Conservation (phyloP, 495 filamentous ascomycete species). For the Tuber umbilicatum region DNA sequence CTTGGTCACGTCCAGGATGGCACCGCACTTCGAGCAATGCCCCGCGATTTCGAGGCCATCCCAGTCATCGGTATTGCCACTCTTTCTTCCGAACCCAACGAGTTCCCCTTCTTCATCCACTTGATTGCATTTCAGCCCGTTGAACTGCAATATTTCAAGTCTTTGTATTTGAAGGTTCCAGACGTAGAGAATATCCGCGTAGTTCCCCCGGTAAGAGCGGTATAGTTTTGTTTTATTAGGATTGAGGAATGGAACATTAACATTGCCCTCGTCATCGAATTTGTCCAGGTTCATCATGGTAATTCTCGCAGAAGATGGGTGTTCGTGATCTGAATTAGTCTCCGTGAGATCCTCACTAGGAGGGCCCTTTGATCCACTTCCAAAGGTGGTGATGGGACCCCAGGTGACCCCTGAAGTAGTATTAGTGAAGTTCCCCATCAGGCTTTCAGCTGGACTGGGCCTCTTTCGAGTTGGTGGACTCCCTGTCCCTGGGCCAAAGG, state of each 20-base stretch:
- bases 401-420: slow-evolving; percentile 56
- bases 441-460: slow-evolving; percentile 60
- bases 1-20: slow-evolving; percentile 45
- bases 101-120: slow-evolving; percentile 35
- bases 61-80: slow-evolving; percentile 43
- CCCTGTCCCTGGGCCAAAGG: slow-evolving; percentile 44
- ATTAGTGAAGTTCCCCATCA: slow-evolving; percentile 53
- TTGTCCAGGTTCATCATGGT: slow-evolving; percentile 66
- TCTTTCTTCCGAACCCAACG: slow-evolving; percentile 46
- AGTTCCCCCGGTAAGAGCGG: slow-evolving; percentile 64
- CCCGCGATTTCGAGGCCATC: slow-evolving; percentile 56
- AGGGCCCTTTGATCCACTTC: slow-evolving; percentile 46
- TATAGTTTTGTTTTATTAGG: slow-evolving; percentile 55
- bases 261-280: slow-evolving; percentile 71
- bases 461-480: slow-evolving; percentile 62
- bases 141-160: slow-evolving; percentile 80
- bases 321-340: slow-evolving; percentile 43
- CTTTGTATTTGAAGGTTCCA: slow-evolving; percentile 73
- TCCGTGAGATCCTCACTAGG: slow-evolving; percentile 48
- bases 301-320: slow-evolving; percentile 51
- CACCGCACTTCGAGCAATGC: slow-evolving; percentile 55
- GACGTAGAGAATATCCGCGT: slow-evolving; percentile 71
- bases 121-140: slow-evolving; percentile 51
- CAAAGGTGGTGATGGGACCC: slow-evolving; percentile 57
- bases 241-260: slow-evolving; percentile 64